phyloP scores from a whole-genome alignment of 2,329 filamentous ascomycete species.

The Chaetomium sp. region DNA sequence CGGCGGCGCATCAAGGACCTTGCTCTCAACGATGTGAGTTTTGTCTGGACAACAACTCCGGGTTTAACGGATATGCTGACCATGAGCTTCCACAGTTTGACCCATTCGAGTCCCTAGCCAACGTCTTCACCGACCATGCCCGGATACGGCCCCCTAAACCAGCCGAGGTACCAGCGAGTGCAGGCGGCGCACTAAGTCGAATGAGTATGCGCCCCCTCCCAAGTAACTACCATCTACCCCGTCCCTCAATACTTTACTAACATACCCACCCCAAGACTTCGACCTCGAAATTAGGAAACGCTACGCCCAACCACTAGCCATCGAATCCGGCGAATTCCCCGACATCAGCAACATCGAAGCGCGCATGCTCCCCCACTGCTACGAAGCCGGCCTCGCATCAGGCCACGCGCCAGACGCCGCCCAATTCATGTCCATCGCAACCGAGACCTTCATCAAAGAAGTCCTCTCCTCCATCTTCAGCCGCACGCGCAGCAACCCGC shows the following conservation, averaged over 20 bases:
- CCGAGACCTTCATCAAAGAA: slow-evolving; percentile 63
- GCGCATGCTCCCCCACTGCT: slow-evolving; percentile 62
- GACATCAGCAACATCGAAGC: slow-evolving; percentile 57
- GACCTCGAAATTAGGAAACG: slow-evolving; percentile 62
- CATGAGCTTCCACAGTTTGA: slow-evolving; percentile 40
- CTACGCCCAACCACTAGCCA: slow-evolving; percentile 55
- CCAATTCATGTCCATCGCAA: slow-evolving; percentile 58
- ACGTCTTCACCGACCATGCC: slow-evolving; percentile 46
- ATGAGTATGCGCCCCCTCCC: slow-evolving; percentile 56
- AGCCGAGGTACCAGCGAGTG: slow-evolving; percentile 60
- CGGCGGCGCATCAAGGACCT: slow-evolving; percentile 61
- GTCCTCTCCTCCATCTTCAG: slow-evolving; percentile 57
- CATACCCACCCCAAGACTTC: slow-evolving; percentile 43
- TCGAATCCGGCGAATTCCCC: slow-evolving; percentile 64
- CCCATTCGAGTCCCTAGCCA: slow-evolving; percentile 47
- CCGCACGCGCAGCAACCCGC: slow-evolving; percentile 58
- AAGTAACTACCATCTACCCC: not conserved
- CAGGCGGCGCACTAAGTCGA: slow-evolving; percentile 67
- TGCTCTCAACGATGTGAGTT: slow-evolving; percentile 52
- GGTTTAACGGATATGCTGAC: slow-evolving; percentile 20
- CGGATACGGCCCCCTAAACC: slow-evolving; percentile 38
- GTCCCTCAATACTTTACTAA: not conserved
- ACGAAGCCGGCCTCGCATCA: slow-evolving; percentile 55
- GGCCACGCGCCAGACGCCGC: slow-evolving; percentile 56
- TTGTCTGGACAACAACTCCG: not conserved